A percentile compares a stretch with the other conserved stretches of the same genome.
Conservation (phyloP, 2,329 filamentous ascomycete species). For the Trichophyton rubrum region DNA sequence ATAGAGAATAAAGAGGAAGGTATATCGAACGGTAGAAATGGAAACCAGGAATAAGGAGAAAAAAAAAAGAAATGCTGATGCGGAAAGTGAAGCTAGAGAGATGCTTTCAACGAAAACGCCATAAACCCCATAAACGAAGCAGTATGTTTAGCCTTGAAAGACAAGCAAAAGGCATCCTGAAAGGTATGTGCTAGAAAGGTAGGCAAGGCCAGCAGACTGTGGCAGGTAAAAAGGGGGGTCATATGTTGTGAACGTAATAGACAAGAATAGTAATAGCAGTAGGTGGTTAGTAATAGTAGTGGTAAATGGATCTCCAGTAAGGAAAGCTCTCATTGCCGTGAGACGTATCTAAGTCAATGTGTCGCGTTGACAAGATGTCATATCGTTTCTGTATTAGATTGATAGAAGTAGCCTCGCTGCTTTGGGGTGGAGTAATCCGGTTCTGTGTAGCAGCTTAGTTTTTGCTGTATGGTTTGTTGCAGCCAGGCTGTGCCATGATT, state of each 20-base stretch:
- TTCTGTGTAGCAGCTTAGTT: background rate
- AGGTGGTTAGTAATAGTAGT: background rate
- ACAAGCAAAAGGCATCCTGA: background rate
- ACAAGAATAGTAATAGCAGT: background rate
- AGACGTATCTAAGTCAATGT: background rate
- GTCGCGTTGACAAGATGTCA: background rate
- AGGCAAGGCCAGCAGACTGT: background rate
- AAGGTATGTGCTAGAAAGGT: background rate
- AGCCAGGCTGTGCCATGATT: constrained; percentile 4
- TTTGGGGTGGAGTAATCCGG: background rate
- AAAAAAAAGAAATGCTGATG: background rate
- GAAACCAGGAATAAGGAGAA: background rate
- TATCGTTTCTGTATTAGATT: background rate
- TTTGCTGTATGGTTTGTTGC: constrained; percentile 1
- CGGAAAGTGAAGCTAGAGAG: background rate
- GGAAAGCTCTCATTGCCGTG: background rate
- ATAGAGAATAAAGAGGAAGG: background rate
- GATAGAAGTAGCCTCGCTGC: background rate
- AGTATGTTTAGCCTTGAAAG: background rate
- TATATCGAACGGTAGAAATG: background rate
- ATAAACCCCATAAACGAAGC: background rate
- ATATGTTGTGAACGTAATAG: background rate
- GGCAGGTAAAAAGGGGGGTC: background rate
- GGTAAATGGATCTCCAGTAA: background rate
- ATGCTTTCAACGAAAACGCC: background rate